phyloP scores from a whole-genome alignment of 495 filamentous ascomycete genomes.

The Tuber umbilicatum region DNA sequence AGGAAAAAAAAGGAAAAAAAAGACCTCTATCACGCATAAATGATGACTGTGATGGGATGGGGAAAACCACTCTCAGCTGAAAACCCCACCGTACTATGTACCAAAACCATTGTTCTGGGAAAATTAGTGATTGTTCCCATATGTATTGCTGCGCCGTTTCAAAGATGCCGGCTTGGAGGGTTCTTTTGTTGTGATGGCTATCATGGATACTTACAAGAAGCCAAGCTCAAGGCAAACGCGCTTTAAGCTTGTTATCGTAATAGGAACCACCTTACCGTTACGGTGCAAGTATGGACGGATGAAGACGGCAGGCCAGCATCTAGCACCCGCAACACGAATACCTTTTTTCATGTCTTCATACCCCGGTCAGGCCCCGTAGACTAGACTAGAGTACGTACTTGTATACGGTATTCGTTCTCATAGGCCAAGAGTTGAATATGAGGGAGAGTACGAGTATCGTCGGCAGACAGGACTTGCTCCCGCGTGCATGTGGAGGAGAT shows the following conservation, averaged over 20 bases:
- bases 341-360: background rate
- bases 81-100: background rate
- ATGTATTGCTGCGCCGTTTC: no score
- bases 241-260: background rate
- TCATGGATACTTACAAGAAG: background rate
- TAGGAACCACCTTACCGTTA: background rate
- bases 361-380: background rate
- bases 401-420: background rate
- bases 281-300: no score
- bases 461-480: background rate
- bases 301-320: background rate
- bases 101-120: background rate
- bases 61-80: constrained; percentile 1
- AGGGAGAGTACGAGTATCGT: background rate
- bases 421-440: background rate
- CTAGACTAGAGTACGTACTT: background rate
- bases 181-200: no score
- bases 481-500: background rate
- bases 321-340: background rate
- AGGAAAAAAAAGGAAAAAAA: background rate
- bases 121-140: no score
- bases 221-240: background rate
- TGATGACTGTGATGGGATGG: constrained; percentile 2
- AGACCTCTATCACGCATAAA: background rate
- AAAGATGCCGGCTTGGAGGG: no score